Conservation (phyloP, 2,329 filamentous ascomycete genomes). For the Aspergillus sp. region DNA sequence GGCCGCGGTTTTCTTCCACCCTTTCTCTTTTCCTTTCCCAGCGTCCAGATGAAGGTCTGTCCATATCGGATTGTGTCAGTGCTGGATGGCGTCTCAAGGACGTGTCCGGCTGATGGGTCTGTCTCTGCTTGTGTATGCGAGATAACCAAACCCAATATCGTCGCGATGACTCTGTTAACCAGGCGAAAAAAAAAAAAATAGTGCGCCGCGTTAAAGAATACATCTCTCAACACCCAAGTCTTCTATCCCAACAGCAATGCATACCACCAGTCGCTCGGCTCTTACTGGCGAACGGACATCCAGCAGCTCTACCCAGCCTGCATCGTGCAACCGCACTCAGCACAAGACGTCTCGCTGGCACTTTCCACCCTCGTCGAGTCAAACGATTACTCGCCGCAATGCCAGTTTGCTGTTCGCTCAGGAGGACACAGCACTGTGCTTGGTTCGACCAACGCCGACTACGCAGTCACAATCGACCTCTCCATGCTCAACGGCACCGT, state of each 20-base stretch:
- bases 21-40: too few species aligned
- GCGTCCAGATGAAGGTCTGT: not conserved
- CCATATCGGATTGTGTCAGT: not conserved
- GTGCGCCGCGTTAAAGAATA: not conserved
- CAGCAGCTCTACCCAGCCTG: not conserved
- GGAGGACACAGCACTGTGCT: not conserved
- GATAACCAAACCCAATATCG: not conserved
- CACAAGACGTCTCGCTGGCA: not conserved
- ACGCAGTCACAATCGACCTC: not conserved
- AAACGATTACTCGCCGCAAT: not conserved
- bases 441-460: not conserved
- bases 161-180: too few species aligned
- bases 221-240: not conserved
- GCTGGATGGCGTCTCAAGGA: not conserved
- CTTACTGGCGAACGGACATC: not conserved
- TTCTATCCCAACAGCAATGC: not conserved
- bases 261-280: not conserved
- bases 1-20: too few species aligned
- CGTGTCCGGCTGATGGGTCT: not conserved
- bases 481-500: not conserved
- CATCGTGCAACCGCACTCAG: not conserved
- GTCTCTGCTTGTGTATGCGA: not conserved
- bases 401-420: not conserved
- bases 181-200: not conserved
- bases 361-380: not conserved